Evolutionary conservation across 192 early-diverging fungal genomes (phyloP), one percentile per base, ranked within the genome.

Genomic region (Pilaira anomala): DNA sequence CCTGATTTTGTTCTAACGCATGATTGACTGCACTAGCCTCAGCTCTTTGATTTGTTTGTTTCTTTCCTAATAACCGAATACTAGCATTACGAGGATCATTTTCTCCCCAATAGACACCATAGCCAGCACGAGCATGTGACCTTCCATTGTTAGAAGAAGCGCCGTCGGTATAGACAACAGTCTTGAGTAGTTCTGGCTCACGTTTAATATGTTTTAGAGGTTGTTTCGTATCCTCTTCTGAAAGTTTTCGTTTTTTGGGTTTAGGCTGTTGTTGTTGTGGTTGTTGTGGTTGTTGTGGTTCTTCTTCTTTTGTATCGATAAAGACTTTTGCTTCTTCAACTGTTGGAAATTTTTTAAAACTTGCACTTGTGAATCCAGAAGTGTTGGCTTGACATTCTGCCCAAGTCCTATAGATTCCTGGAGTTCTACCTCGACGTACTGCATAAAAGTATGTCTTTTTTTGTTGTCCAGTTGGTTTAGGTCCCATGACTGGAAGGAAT

Each of bases 111-210:
- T 82, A 95, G 21, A 95, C 91, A 7, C 96, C 96, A 19, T 91
- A 67, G 18, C 96, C 96, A 28, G 91, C 96, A 5, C 71, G 63
- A 3, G 90, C 92, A 3, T 65, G 59, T 8, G 18, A 1, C 19
- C 49, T 62, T 14, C 94, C 94, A 78, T 98, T 98, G 7, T 72
- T 66, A 14, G 76, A 54, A 62, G 90, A 82, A 45, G 86, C 83
- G 30, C 95, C 95, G 60, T 97, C 93, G 0, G 93, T 95, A 74
- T 92, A 94, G 9, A 91, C 78, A 0, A 79, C 70, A 1, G 80
- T 71, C 1, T 39, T 58, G 16, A 63, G 57, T 9, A 62, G 63
- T 11, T 55, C n/a, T 36, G 63, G 7, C 11, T 67, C 11, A 36
- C 33, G 33, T 36, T 36, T 9, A 36, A 46, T 16, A n/a, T n/a